A percentile compares a stretch with the other conserved stretches of the same genome.
phyloP scores from a whole-genome alignment of 2,329 filamentous ascomycete species.

The Daldinia sp. region DNA sequence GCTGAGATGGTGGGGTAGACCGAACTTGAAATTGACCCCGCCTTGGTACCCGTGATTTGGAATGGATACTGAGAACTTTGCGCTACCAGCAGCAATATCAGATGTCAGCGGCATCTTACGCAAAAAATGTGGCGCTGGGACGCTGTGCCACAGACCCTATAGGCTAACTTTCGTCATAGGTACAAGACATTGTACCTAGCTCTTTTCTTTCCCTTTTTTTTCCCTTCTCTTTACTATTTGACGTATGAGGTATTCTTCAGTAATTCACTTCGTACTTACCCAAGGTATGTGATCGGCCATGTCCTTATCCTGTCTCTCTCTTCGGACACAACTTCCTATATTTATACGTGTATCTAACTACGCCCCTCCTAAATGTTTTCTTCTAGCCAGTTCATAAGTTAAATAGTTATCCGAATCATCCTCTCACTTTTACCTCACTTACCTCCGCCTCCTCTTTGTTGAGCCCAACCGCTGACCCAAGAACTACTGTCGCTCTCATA shows the following conservation, averaged over 20 bases:
- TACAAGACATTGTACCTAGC: conserved; percentile 13
- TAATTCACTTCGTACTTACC: neutral
- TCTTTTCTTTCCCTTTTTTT: conserved; percentile 10
- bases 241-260: neutral
- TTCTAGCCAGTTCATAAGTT: neutral
- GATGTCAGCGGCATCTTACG: conserved; percentile 1
- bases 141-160: conserved; percentile 21
- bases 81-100: conserved; percentile 2
- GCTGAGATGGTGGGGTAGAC: neutral
- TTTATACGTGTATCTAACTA: neutral
- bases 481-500: neutral
- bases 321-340: conserved; percentile 10
- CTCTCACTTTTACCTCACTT: neutral
- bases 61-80: neutral
- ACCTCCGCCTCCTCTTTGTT: neutral
- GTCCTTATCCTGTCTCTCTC: neutral
- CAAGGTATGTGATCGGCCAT: neutral
- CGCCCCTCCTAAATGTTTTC: neutral
- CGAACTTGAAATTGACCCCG: neutral
- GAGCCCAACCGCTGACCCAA: neutral
- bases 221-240: neutral
- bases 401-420: conserved; percentile 2
- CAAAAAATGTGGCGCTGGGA: conserved; percentile 23
- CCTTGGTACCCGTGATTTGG: neutral
- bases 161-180: conserved; percentile 40